These are phyloP conservation scores for Trametes pubescens DNA, from an alignment of 1,284 basidiomycete genomes.

Conservation along the genomic window DNA sequence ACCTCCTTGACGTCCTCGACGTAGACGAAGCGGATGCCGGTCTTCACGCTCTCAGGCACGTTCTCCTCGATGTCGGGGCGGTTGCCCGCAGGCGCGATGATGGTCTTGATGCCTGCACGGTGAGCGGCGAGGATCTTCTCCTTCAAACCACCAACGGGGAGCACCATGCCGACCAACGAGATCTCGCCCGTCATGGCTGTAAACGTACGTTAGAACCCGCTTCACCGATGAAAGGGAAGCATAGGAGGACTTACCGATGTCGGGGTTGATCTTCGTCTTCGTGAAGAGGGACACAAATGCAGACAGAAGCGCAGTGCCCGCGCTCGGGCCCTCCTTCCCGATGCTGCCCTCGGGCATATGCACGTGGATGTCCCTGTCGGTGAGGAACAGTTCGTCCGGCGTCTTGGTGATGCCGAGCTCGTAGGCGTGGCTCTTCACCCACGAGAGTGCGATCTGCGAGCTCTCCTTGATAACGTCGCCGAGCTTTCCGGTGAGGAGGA, in stretches of 20 bases:
- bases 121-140: slow-evolving; percentile 97
- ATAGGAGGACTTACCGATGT: slow-evolving; percentile 72
- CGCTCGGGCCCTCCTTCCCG: slow-evolving; percentile 97
- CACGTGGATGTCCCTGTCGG: slow-evolving; percentile 88
- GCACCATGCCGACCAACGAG: slow-evolving; percentile 89
- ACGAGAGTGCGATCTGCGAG: slow-evolving; percentile 93
- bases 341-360: slow-evolving; percentile 98
- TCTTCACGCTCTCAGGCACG: slow-evolving; percentile 93
- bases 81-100: slow-evolving; percentile 88
- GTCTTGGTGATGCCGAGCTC: slow-evolving; percentile 86
- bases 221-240: slow-evolving; percentile 8
- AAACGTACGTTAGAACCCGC: not conserved
- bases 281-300: slow-evolving; percentile 94
- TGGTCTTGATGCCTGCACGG: slow-evolving; percentile 91
- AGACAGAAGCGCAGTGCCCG: slow-evolving; percentile 92
- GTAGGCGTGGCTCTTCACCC: slow-evolving; percentile 92
- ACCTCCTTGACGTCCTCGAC: slow-evolving; percentile 93
- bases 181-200: slow-evolving; percentile 96
- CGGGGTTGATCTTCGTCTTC: slow-evolving; percentile 81
- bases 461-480: slow-evolving; percentile 98
- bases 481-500: slow-evolving; percentile 96
- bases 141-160: slow-evolving; percentile 93
- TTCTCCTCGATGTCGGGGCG: slow-evolving; percentile 95
- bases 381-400: slow-evolving; percentile 79
- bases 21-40: slow-evolving; percentile 91